Evolutionary conservation across 768 basidiomycete species (phyloP), one percentile per base, ranked within the genome.

Genomic region (Tylopilus cervinicoccineus): DNA sequence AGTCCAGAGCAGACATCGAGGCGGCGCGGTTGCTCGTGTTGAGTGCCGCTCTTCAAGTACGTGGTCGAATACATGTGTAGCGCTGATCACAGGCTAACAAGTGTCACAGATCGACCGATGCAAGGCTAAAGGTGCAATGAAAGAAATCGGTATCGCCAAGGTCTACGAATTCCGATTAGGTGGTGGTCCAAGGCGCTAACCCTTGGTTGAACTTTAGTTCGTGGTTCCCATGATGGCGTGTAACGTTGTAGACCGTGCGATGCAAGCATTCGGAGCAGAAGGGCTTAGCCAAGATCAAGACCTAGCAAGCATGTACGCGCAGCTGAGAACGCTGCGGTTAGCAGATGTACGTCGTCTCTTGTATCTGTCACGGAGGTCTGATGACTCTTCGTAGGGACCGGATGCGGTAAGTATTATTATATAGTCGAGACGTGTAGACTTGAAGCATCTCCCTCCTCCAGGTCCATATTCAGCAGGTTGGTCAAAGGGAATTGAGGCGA

Each of bases 101-200:
- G n/a, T 11, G 13, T 41, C 22, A 29, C 56, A 93, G 86, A 93
- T 98, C 54, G 96, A 99, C 71, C 86, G 84, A 53, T 74, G 81
- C 59, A 81, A 86, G 54, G 90, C 96, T 2, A 99, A 97, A 67
- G 93, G 91, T 26, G 96, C 96, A 0, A 61, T 97, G 65, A 95
- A 96, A 69, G 96, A 98, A 67, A 98, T 99, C 59, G 94, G 92
- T 20, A 90, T 97, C 51, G 93, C 96, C 37, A 99, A 99, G 78
- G 95, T 88, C 53, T 34, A 70, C 12, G 50, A 20, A 27, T 43
- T 44, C 24, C 16, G 7, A 43, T 27, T 14, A 22, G 24, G 19
- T 11, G 13, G 23, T 11, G n/a, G 20, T 29, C 14, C 13, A 13
- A 26, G 45, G 22, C 26, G 37, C 33, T 47, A 38, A 53, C 22